Evolutionary conservation across 768 basidiomycete species (phyloP), one percentile per base, ranked within the genome.

Genomic region (Cystobasidium tubakii): DNA sequence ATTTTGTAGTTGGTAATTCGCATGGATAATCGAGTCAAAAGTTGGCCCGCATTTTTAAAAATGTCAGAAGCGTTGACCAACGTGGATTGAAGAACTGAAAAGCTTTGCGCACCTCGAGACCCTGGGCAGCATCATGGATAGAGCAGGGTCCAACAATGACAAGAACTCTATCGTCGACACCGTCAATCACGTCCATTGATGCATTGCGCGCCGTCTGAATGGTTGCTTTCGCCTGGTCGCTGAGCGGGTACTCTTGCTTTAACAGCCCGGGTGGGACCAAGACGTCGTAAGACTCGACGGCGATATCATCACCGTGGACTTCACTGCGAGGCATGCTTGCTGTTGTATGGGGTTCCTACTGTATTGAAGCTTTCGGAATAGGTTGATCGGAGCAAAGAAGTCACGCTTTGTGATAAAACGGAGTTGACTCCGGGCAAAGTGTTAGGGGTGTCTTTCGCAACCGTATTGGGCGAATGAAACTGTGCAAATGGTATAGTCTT

Each of bases 61-160:
- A 43, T 36, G 44, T 66, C 65, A 50, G 44, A 66, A 60, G 66
- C n/a, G 31, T 29, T 15, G 27, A 10, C 25, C 7, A 78, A 75
- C 64, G 25, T 2, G 44, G 29, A 19, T 50, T 31, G 25, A 29
- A 15, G 44, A 1, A 67, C 6, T 10, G 33, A 36, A n/a, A 27
- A 2, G 39, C 2, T 17, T 7, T 10, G 29, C 55, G 50, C 29
- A 71, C 69, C 50, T 55, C 55, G 27, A 71, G 69, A 33, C 69
- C 94, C 81, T 93, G 90, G 66, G 88, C 87, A 1, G 91, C 82
- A 10, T 88, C 90, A 80, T 98, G 95, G 75, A 98, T 96, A 0
- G 91, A 92, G 84, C 95, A 98, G 29, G 95, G 95, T 1, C 95
- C 95, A 76, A 97, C 89, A 78, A 98, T 85, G 79, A 97, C 92